phyloP scores from a whole-genome alignment of 2,329 filamentous ascomycete genomes.

The Fusarium tuaranense region DNA sequence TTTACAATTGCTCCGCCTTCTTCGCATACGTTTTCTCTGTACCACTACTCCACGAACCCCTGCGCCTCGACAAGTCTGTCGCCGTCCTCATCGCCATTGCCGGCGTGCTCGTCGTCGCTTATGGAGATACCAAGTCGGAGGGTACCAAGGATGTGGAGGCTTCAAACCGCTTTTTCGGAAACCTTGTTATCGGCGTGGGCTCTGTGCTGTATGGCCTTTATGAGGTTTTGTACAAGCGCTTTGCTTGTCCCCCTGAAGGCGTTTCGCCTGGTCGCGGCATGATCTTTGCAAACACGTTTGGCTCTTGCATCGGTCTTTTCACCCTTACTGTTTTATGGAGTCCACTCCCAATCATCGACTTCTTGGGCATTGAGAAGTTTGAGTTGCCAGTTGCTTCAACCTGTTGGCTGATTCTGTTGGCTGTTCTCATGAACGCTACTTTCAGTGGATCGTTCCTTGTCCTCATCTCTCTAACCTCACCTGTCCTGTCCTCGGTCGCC shows the following conservation, averaged over 20 bases:
- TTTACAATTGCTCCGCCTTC: constrained; percentile 99
- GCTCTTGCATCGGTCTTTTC: constrained; percentile 86
- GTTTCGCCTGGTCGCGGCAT: constrained; percentile 88
- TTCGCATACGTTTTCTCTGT: constrained; percentile 98
- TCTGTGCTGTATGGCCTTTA: constrained; percentile 96
- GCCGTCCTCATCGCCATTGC: constrained; percentile 88
- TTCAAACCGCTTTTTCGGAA: constrained; percentile 81
- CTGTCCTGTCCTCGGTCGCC: constrained; percentile 91
- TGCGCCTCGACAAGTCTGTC: constrained; percentile 85
- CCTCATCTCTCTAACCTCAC: constrained; percentile 91
- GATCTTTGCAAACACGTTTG: constrained; percentile 95
- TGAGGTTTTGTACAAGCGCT: constrained; percentile 95
- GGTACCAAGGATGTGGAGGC: constrained; percentile 59
- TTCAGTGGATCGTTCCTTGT: constrained; percentile 96
- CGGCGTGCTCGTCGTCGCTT: constrained; percentile 94
- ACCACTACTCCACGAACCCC: constrained; percentile 85
- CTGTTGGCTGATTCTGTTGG: constrained; percentile 82
- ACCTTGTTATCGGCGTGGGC: constrained; percentile 90
- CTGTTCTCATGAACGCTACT: constrained; percentile 86
- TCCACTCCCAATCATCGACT: constrained; percentile 86
- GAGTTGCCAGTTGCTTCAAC: constrained; percentile 82
- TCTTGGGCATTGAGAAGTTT: constrained; percentile 83
- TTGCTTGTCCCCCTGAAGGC: constrained; percentile 92
- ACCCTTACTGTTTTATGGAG: constrained; percentile 92
- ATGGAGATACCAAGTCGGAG: constrained; percentile 76